A percentile compares a stretch with the other conserved stretches of the same genome.
Evolutionary conservation across 805 yeast species (phyloP).

Genomic region (Tetrapisispora taiwanensis): DNA sequence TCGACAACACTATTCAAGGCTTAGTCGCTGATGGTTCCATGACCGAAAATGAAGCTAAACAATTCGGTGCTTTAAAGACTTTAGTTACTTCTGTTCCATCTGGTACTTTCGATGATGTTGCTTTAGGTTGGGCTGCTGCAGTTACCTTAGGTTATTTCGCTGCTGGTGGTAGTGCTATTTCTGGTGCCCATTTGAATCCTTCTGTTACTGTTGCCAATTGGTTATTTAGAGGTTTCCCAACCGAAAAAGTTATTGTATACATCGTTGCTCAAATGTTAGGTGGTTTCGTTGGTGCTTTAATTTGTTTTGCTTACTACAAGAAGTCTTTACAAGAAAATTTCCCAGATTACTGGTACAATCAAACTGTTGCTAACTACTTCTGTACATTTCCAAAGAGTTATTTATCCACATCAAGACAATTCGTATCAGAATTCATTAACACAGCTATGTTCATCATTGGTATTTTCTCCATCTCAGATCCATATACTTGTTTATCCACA

Average conservation of each 20-base stretch:
- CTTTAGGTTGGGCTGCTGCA: slow-evolving; percentile 46
- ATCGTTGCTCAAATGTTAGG: slow-evolving; percentile 41
- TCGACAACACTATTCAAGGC: slow-evolving; percentile 1
- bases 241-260: slow-evolving; percentile 38
- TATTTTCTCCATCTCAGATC: slow-evolving; percentile 43
- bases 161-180: slow-evolving; percentile 41
- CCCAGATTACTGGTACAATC: slow-evolving; percentile 21
- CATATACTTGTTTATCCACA: slow-evolving; percentile 38
- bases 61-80: slow-evolving; percentile 5
- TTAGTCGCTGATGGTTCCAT: slow-evolving; percentile 1
- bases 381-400: slow-evolving; percentile 37
- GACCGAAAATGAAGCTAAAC: slow-evolving; percentile 4
- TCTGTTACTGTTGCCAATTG: slow-evolving; percentile 41
- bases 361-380: slow-evolving; percentile 35
- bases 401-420: slow-evolving; percentile 35
- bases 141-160: slow-evolving; percentile 41
- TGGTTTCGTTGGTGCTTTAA: slow-evolving; percentile 37
- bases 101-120: slow-evolving; percentile 36
- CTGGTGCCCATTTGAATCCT: slow-evolving; percentile 52
- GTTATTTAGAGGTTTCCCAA: slow-evolving; percentile 42
- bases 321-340: slow-evolving; percentile 26
- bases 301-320: slow-evolving; percentile 37
- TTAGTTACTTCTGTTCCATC: slow-evolving; percentile 12
- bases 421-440: slow-evolving; percentile 38
- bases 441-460: slow-evolving; percentile 38